Evolutionary conservation across 495 filamentous ascomycete species (phyloP), one percentile per base, ranked within the genome.

Genomic region (Penicillium macrosclerotiorum): DNA sequence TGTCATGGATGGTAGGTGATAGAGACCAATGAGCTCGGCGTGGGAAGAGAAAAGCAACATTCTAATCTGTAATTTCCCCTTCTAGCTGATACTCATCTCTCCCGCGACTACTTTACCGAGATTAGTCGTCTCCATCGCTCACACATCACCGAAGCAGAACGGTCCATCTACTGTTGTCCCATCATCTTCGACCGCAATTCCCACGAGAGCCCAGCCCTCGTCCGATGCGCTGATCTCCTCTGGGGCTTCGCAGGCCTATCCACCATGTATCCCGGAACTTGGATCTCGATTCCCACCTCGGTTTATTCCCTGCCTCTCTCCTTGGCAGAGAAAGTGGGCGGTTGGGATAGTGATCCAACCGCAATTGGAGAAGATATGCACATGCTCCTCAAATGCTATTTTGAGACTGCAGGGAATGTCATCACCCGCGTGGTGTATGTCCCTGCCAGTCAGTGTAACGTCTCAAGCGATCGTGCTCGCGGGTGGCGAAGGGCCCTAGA

Each of bases 351-450:
- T 49, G 81, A 78, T 44, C 71, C 78, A 4, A 81, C 82, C 27
- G 81, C 83, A 11, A 85, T 87, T 45, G 83, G 83, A 37, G 83
- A 87, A 57, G 83, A 87, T 52, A 64, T 87, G 59, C 83, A 87
- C 64, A 87, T 86, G 83, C 81, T 84, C 45, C 67, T 86, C 37
- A 86, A 87, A 64, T 87, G 83, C 67, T 87, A 86, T 64, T 86
- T 86, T 42, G 80, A 80, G 4, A 73, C 84, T 1, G 80, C 79
- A 22, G 82, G 83, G 8, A 79, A 83, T 48, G 45, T 87, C 29
- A 75, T 79, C 14, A 60, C 62, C 5, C 60, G 56, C 12, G 56
- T 67, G 7, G 68, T 87, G 14, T 62, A 78, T 52, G 75, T 77
- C 45, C 81, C 83, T 1, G 81, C 82, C 33, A 86, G 83, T 55